These are phyloP conservation scores for Trichoderma arundinaceum DNA, from an alignment of 2,329 filamentous ascomycete species.

Conservation along the genomic window DNA sequence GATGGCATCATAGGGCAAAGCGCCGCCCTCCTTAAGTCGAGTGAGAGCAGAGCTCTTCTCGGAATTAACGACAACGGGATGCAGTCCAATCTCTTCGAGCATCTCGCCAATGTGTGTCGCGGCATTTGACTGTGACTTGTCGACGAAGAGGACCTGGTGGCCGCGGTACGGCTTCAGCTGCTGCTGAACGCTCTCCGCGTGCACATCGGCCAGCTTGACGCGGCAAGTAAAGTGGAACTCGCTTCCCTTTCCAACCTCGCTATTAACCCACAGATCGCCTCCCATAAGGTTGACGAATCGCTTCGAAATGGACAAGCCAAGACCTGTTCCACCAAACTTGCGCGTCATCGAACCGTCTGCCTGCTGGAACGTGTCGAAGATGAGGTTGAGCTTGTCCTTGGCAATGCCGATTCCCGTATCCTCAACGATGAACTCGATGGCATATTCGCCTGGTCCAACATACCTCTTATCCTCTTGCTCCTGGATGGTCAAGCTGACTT, in stretches of 20 bases:
- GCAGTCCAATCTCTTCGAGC: slow-evolving; percentile 77
- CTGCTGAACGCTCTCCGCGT: slow-evolving; percentile 77
- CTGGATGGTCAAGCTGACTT: slow-evolving; percentile 92
- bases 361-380: slow-evolving; percentile 99
- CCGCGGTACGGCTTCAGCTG: slow-evolving; percentile 89
- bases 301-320: slow-evolving; percentile 94
- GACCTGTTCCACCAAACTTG: slow-evolving; percentile 92
- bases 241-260: slow-evolving; percentile 87
- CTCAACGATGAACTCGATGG: slow-evolving; percentile 93
- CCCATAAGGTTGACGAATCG: slow-evolving; percentile 95
- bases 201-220: slow-evolving; percentile 81
- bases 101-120: slow-evolving; percentile 78
- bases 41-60: slow-evolving; percentile 67
- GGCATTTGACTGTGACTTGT: slow-evolving; percentile 82
- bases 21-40: slow-evolving; percentile 58
- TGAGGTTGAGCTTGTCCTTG: slow-evolving; percentile 91
- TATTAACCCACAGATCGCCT: slow-evolving; percentile 94
- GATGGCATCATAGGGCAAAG: slow-evolving; percentile 88
- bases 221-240: slow-evolving; percentile 96
- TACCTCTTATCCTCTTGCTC: slow-evolving; percentile 67
- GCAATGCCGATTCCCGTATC: slow-evolving; percentile 98
- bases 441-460: slow-evolving; percentile 75
- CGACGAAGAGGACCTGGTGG: slow-evolving; percentile 92
- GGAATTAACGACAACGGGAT: slow-evolving; percentile 84
- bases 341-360: slow-evolving; percentile 95